Base-by-base conservation (phyloP, 169 alveolate genomes). In the Plasmodium vivax region DNA sequence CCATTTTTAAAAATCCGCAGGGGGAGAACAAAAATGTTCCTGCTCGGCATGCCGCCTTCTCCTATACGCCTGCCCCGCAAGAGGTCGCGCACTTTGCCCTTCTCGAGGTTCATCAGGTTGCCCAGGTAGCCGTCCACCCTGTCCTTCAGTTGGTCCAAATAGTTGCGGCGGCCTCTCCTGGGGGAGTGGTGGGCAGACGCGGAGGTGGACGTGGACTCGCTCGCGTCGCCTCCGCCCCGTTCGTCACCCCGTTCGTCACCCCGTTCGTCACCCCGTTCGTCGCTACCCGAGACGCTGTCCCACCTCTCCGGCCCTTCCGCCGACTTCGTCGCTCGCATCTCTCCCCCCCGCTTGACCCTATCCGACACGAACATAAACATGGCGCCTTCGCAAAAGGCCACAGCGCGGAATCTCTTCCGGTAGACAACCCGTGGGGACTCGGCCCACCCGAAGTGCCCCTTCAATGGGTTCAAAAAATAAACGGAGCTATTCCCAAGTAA, bases 401-500 rank as follows among this genome's bases (percentile, higher is more conserved):
- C 34, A 7, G 43, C 83, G 58, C 82, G 82, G 54, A 14, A 80
- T 30, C 73, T 88, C 74, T 88, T 88, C 72, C 80, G 81, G 77
- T 56, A 47, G 16, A 51, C 51, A 56, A 1, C 23, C 16, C 56
- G 54, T 43, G 74, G n/a, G 0, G 27, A 1, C 34, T 14, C 4
- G 16, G 23, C 9, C 19, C 41, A 38, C n/a, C 36, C 68, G n/a
- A 12, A 32, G 36, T 47, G 19, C 30, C 79, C 45, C 51, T 72
- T 85, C 38, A 47, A 14, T 12, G 84, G 23, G 19, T 80, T 77
- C 34, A 88, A 19, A 80, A 88, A 88, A 74, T 80, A 30, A 27
- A 88, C 84, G 36, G 79, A 80, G 5, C 14, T 51, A 58, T 88
- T 79, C 32, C 94, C 94, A 80, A 88, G n/a, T 38, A 88, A 14